phyloP scores from a whole-genome alignment of 1,284 basidiomycete genomes.

The Ceratobasidium sp. region DNA sequence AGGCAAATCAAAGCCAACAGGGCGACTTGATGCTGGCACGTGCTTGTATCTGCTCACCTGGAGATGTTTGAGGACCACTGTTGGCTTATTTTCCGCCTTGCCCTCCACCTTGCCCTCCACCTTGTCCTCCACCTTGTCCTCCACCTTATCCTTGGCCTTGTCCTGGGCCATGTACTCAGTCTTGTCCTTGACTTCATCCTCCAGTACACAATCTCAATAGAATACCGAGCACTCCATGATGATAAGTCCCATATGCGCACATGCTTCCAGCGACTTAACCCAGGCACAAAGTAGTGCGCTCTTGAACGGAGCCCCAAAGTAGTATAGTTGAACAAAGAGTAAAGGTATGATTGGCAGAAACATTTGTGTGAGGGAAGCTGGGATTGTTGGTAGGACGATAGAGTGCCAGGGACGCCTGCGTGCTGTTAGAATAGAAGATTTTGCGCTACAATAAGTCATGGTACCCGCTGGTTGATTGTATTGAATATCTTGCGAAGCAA shows the following conservation, averaged over 20 bases:
- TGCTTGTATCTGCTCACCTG: not conserved
- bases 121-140: no score
- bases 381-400: not conserved
- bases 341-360: not conserved
- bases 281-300: not conserved
- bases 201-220: no score
- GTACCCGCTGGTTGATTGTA: no score
- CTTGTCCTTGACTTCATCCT: no score
- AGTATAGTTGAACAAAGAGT: slow-evolving; percentile 4
- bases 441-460: no score
- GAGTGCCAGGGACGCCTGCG: slow-evolving; percentile 12
- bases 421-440: not conserved
- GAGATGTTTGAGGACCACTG: no score
- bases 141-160: no score
- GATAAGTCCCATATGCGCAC: slow-evolving; percentile 1
- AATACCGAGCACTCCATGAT: not conserved
- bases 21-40: not conserved
- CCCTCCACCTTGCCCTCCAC: no score
- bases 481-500: no score
- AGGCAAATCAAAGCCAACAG: slow-evolving; percentile 13
- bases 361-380: not conserved
- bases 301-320: not conserved
- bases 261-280: not conserved
- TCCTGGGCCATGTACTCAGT: no score
- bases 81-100: no score